These are phyloP conservation scores for Populus simonii DNA, from an alignment of 345 rosid species.

Conservation along the genomic window DNA sequence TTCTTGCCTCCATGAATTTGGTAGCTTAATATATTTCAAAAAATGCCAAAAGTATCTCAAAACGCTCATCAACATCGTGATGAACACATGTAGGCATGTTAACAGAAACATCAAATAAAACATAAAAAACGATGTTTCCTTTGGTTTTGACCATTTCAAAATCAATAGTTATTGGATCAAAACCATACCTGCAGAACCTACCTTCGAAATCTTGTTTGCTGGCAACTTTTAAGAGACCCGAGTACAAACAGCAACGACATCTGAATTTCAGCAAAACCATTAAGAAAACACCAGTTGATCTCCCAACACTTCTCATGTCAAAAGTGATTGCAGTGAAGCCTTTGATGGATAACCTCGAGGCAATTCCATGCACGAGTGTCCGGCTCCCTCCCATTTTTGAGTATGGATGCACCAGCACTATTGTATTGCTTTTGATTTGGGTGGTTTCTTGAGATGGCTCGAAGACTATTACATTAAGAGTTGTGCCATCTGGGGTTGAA, in stretches of 20 bases:
- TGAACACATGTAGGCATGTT: not conserved
- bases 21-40: not conserved
- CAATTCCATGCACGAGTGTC: constrained; percentile 19
- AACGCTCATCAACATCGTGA: not conserved
- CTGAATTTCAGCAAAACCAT: constrained; percentile 19
- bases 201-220: not conserved
- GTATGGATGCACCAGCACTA: constrained; percentile 26
- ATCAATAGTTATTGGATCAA: not conserved
- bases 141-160: too few relatives aligned
- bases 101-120: too few relatives aligned
- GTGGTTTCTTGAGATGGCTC: constrained; percentile 13
- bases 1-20: not conserved
- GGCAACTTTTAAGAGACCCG: constrained; percentile 15
- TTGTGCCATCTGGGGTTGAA: constrained; percentile 8
- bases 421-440: not conserved
- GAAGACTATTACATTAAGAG: constrained; percentile 18
- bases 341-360: constrained; percentile 9
- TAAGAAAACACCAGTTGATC: constrained; percentile 21
- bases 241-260: constrained; percentile 19
- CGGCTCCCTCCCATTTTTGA: constrained; percentile 21
- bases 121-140: too few relatives aligned
- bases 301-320: constrained; percentile 30
- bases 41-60: not conserved
- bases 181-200: constrained; percentile 18
- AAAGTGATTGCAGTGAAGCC: constrained; percentile 20